Conservation (phyloP, 1,284 basidiomycete genomes). For the Ceratobasidium sp. region DNA sequence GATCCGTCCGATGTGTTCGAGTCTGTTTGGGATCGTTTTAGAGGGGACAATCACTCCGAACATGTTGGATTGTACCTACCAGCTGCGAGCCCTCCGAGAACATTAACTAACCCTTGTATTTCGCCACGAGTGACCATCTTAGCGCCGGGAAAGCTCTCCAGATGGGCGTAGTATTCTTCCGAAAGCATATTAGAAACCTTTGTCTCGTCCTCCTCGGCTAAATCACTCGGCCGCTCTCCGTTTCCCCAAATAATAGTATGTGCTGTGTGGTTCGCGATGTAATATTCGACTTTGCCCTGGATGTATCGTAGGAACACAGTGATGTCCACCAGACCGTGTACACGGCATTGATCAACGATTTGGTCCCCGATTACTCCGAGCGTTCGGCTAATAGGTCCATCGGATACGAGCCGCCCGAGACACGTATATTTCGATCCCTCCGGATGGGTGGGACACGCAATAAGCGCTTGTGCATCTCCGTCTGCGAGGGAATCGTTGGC, state of each 20-base stretch:
- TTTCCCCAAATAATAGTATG: constrained; percentile 9
- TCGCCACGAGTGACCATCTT: background rate
- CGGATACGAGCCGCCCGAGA: background rate
- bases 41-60: no score
- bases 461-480: no score
- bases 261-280: background rate
- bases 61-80: background rate
- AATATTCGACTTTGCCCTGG: constrained; percentile 1
- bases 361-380: background rate
- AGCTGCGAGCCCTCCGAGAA: constrained; percentile 4
- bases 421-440: background rate
- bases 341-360: background rate
- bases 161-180: constrained; percentile 26
- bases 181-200: background rate
- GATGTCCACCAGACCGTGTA: background rate
- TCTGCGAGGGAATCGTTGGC: no score
- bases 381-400: background rate
- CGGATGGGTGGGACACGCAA: background rate
- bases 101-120: background rate
- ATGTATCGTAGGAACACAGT: constrained; percentile 9
- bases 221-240: background rate
- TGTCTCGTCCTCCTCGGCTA: background rate
- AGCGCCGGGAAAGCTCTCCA: constrained; percentile 9
- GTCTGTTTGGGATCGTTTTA: background rate
- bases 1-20: constrained; percentile 8